Conservation (phyloP, 2,329 filamentous ascomycete species). For the Massarina eburnea region DNA sequence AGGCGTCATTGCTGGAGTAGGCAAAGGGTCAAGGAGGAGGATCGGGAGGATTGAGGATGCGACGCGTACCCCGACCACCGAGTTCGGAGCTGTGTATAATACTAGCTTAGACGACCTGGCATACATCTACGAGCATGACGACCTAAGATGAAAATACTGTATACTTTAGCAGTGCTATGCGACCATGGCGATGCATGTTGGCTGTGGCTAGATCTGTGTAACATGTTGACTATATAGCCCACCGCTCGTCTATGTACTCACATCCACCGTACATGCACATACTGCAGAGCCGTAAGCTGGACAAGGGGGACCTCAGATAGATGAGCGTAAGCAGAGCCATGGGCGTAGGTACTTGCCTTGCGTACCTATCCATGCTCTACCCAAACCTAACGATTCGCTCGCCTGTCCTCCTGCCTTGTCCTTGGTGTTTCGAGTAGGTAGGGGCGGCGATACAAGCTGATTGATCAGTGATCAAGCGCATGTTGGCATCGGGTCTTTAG, state of each 20-base stretch:
- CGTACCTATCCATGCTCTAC: slow-evolving; percentile 3
- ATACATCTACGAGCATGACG: slow-evolving; percentile 19
- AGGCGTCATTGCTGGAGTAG: slow-evolving; percentile 90
- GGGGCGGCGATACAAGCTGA: slow-evolving; percentile 1
- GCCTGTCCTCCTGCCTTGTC: slow-evolving; percentile 1
- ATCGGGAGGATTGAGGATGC: not conserved
- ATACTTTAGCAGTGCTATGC: not conserved
- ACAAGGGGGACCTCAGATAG: not conserved
- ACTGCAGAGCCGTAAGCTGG: not conserved
- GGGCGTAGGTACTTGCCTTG: not conserved
- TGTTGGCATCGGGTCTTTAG: not conserved
- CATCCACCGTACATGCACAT: not conserved
- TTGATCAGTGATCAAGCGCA: not conserved
- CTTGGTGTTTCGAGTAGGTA: slow-evolving; percentile 11
- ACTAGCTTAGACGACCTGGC: slow-evolving; percentile 29
- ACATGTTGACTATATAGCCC: too few species aligned
- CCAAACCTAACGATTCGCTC: slow-evolving; percentile 3
- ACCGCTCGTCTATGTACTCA: too few species aligned
- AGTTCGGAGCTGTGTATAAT: slow-evolving; percentile 24
- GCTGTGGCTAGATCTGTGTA: too few species aligned
- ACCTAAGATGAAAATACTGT: not conserved
- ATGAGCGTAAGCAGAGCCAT: not conserved
- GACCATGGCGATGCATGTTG: not conserved
- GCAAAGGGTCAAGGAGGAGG: not conserved
- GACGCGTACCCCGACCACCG: not conserved